Conservation (phyloP, 208 protist species). For the Acanthamoeba castellanii region DNA sequence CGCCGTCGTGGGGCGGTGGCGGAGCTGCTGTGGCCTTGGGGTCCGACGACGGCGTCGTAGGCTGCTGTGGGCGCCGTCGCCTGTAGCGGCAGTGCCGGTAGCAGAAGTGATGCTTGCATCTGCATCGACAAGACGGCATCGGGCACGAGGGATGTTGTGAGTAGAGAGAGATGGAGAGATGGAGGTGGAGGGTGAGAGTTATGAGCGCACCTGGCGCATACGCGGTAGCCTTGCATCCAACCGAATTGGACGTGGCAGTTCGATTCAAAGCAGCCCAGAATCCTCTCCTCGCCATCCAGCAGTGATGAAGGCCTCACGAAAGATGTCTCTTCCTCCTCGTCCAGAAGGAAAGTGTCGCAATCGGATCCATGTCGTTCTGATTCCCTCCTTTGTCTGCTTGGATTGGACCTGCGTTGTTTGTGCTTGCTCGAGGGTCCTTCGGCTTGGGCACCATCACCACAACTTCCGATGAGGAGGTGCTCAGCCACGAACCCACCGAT, state of each 20-base stretch:
- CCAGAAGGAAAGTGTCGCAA: not conserved
- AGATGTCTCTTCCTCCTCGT: not conserved
- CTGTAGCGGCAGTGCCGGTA: slow-evolving; percentile 63
- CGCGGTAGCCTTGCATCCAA: slow-evolving; percentile 63
- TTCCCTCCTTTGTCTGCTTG: not conserved
- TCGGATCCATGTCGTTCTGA: not conserved
- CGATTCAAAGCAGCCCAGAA: slow-evolving; percentile 64
- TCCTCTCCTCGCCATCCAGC: slow-evolving; percentile 66
- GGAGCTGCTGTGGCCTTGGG: not conserved
- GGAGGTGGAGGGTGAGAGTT: not conserved
- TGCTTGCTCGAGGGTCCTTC: not conserved
- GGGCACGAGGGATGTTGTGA: not conserved
- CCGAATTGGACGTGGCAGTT: slow-evolving; percentile 57
- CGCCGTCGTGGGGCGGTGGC: not conserved
- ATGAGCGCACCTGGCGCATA: slow-evolving; percentile 11
- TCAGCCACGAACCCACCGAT: slow-evolving; percentile 1
- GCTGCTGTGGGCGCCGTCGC: not conserved
- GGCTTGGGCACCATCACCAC: not conserved
- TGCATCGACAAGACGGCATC: not conserved
- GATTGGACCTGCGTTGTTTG: not conserved
- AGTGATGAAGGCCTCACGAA: not conserved
- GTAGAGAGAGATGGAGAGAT: not conserved
- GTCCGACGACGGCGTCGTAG: not conserved
- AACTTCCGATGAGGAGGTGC: not conserved
- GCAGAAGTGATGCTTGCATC: slow-evolving; percentile 67